These are phyloP conservation scores for Detonula confervacea DNA, from an alignment of 352 stramenopile genomes.

Conservation along the genomic window DNA sequence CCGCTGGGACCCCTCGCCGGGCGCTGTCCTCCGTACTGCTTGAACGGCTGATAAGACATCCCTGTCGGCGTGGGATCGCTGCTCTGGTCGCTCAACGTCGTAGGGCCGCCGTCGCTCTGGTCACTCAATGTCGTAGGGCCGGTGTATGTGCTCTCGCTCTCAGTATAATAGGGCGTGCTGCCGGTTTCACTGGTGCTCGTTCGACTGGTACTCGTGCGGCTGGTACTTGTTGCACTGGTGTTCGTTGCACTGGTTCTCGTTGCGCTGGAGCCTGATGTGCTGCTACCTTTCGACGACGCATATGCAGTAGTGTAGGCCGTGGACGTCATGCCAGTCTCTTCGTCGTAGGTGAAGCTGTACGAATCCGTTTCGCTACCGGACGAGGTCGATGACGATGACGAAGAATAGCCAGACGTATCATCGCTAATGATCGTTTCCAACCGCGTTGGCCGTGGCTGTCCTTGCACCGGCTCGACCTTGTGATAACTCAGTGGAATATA, in stretches of 20 bases:
- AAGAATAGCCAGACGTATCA: neutral
- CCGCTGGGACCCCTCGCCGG: neutral
- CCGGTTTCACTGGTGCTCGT: neutral
- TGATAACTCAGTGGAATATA: no score
- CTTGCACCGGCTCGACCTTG: no score
- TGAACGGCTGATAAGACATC: constrained; percentile 6
- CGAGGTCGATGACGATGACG: constrained; percentile 1
- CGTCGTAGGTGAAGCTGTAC: constrained; percentile 20
- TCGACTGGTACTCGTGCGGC: neutral
- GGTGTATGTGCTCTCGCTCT: neutral
- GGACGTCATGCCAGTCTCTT: constrained; percentile 3
- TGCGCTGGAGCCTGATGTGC: no score
- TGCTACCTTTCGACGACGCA: no score
- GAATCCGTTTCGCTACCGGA: neutral
- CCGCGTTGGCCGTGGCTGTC: no score
- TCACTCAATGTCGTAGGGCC: no score
- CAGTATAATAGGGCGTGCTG: neutral
- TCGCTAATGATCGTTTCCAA: neutral
- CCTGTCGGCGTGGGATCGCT: neutral
- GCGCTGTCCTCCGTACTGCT: neutral
- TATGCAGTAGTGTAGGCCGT: no score
- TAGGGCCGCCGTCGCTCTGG: neutral
- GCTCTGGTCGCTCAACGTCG: constrained; percentile 6
- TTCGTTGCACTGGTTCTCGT: no score
- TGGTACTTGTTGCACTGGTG: neutral